phyloP scores from a whole-genome alignment of 768 basidiomycete species.

The Chalciporus piperatus region DNA sequence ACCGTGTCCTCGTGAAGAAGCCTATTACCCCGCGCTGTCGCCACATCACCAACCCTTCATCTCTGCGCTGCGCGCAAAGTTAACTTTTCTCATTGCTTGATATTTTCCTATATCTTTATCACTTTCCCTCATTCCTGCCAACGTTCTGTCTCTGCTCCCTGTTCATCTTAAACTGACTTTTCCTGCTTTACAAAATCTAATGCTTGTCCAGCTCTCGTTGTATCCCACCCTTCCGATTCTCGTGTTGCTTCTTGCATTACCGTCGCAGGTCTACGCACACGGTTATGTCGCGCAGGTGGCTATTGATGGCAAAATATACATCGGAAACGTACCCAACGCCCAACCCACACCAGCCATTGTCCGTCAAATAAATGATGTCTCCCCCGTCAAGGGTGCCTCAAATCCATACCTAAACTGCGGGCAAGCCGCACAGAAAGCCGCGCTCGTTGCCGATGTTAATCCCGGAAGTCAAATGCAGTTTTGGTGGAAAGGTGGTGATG shows the following conservation, averaged over 20 bases:
- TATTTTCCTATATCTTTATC: neutral
- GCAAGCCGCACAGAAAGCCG: constrained; percentile 45
- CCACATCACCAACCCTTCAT: constrained; percentile 3
- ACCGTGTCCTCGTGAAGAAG: constrained; percentile 17
- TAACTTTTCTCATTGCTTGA: constrained; percentile 1
- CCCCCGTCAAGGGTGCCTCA: constrained; percentile 53
- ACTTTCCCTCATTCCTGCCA: neutral
- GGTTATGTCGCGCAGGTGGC: constrained; percentile 42
- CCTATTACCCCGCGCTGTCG: constrained; percentile 17
- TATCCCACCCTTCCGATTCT: constrained; percentile 1
- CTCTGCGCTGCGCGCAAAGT: constrained; percentile 4
- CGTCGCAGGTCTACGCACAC: constrained; percentile 36
- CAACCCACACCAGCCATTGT: constrained; percentile 39
- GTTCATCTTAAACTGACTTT: neutral
- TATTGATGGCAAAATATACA: constrained; percentile 44
- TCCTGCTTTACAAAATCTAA: neutral
- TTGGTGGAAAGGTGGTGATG: constrained; percentile 51
- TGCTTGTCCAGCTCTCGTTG: constrained; percentile 2
- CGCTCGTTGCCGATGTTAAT: constrained; percentile 51
- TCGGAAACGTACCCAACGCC: constrained; percentile 43
- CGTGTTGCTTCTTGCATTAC: constrained; percentile 4
- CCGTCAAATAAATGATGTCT: constrained; percentile 41
- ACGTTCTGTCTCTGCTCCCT: neutral
- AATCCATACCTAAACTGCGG: constrained; percentile 65
- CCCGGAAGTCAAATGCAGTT: constrained; percentile 57